Conservation (phyloP, 768 basidiomycete genomes). For the Tylopilus balloui region DNA sequence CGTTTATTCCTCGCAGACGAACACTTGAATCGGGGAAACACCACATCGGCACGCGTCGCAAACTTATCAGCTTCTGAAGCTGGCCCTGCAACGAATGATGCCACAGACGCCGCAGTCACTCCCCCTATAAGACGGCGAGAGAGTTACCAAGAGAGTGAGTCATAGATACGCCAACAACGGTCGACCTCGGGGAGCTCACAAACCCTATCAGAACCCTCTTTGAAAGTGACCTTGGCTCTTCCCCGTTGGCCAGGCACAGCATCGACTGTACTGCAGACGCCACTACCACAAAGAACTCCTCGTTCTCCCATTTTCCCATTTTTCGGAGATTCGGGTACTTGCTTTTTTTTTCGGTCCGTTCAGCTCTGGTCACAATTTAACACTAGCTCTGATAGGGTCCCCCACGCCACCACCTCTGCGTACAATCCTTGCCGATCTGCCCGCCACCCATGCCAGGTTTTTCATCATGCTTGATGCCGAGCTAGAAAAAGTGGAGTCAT, state of each 20-base stretch:
- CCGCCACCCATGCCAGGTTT: constrained; percentile 62
- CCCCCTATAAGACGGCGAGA: background rate
- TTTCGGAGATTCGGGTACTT: background rate
- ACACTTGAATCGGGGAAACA: background rate
- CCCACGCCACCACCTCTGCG: constrained; percentile 34
- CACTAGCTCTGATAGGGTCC: constrained; percentile 2
- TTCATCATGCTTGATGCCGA: constrained; percentile 74
- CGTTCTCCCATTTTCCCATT: background rate
- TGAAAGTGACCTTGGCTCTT: background rate
- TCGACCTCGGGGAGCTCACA: background rate
- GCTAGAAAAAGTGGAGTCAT: constrained; percentile 82
- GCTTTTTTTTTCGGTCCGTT: background rate
- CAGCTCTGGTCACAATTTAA: background rate
- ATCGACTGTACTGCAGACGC: background rate
- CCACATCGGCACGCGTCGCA: background rate
- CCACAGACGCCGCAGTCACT: background rate
- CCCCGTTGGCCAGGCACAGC: background rate
- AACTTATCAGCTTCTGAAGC: background rate
- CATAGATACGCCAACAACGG: too few relatives aligned
- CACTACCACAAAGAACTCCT: background rate
- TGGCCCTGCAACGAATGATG: background rate
- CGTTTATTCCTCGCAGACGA: background rate
- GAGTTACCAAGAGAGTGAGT: constrained; percentile 11
- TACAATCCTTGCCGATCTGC: constrained; percentile 50
- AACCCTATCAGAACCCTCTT: constrained; percentile 2